These are phyloP conservation scores for Zanthoxylum bungeanum DNA, from an alignment of 345 rosid genomes.

Conservation along the genomic window DNA sequence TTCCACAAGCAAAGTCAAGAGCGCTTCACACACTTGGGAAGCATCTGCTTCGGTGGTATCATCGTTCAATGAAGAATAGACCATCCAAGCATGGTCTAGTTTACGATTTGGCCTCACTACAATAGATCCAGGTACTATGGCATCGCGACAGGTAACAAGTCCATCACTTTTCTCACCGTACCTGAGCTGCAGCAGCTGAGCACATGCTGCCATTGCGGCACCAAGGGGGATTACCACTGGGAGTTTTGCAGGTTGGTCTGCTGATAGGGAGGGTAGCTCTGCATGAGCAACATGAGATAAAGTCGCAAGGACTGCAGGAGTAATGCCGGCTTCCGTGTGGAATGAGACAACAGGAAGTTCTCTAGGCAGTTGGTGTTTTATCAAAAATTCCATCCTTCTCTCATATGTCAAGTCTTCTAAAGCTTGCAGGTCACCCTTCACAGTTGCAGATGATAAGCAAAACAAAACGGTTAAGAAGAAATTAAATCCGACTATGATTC, in stretches of 20 bases:
- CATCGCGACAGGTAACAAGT: constrained; percentile 80
- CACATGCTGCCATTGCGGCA: constrained; percentile 98
- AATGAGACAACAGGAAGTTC: constrained; percentile 86
- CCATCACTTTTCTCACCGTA: constrained; percentile 93
- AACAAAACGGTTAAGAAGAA: background rate
- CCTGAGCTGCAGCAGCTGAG: constrained; percentile 75
- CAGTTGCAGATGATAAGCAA: background rate
- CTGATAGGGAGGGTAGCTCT: constrained; percentile 58
- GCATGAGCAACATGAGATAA: constrained; percentile 91
- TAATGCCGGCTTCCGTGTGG: constrained; percentile 85
- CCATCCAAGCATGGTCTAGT: constrained; percentile 98
- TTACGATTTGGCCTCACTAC: constrained; percentile 81
- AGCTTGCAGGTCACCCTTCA: constrained; percentile 91
- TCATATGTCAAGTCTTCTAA: constrained; percentile 91
- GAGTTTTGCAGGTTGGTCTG: constrained; percentile 58
- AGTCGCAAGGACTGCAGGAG: constrained; percentile 74
- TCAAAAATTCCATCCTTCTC: constrained; percentile 79
- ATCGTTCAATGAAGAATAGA: constrained; percentile 78
- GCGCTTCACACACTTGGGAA: constrained; percentile 89
- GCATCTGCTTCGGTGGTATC: constrained; percentile 67
- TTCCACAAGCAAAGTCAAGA: constrained; percentile 78
- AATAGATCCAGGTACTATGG: constrained; percentile 91
- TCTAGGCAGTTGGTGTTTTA: constrained; percentile 61
- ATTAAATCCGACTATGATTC: background rate
- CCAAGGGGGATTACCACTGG: constrained; percentile 89